A percentile compares a stretch with the other conserved stretches of the same genome.
Evolutionary conservation across 2,329 filamentous ascomycete genomes (phyloP).

Genomic region (Ceratocystis albifundus): DNA sequence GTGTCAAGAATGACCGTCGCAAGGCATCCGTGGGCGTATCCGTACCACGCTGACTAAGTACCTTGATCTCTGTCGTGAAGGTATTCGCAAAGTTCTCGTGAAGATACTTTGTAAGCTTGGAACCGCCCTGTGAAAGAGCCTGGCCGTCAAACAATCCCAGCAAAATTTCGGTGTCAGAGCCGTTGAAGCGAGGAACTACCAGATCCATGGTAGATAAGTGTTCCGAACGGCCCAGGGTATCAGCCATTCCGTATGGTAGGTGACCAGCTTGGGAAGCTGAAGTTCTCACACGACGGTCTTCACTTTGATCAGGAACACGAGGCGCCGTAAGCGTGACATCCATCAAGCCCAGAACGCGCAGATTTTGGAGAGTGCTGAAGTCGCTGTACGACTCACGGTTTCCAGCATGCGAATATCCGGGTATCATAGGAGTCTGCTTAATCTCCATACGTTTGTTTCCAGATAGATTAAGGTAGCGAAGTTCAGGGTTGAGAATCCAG

Average conservation of each 20-base stretch:
- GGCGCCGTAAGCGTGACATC: conserved; percentile 93
- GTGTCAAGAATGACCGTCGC: conserved; percentile 68
- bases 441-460: conserved; percentile 96
- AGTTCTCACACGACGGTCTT: conserved; percentile 90
- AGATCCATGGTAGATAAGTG: conserved; percentile 93
- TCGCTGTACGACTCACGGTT: conserved; percentile 51
- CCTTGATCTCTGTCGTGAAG: conserved; percentile 71
- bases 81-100: conserved; percentile 90
- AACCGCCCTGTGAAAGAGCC: conserved; percentile 75
- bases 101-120: conserved; percentile 89
- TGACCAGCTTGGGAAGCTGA: conserved; percentile 86
- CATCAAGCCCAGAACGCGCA: conserved; percentile 88
- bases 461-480: conserved; percentile 90
- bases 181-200: conserved; percentile 83
- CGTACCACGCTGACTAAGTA: conserved; percentile 50
- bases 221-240: conserved; percentile 84
- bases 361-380: conserved; percentile 71
- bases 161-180: conserved; percentile 78
- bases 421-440: conserved; percentile 57
- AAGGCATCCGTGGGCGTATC: conserved; percentile 77
- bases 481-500: conserved; percentile 94
- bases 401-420: neutral
- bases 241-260: conserved; percentile 93
- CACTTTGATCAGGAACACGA: conserved; percentile 87
- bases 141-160: conserved; percentile 95